phyloP scores from a whole-genome alignment of 176 grass and related monocot species.

The Canna indica region DNA sequence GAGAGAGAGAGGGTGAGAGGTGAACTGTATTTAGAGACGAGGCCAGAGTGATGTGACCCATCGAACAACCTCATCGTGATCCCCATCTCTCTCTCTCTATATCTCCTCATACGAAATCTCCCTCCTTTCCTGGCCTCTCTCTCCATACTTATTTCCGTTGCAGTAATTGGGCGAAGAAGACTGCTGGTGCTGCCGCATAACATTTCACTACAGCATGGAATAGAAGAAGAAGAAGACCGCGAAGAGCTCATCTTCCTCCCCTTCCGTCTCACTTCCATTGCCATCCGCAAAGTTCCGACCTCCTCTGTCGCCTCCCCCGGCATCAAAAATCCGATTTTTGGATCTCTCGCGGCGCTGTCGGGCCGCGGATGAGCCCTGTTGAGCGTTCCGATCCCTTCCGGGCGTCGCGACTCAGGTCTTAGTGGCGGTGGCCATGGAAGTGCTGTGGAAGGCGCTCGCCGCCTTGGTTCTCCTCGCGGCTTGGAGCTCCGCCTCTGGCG shows the following conservation, averaged over 20 bases:
- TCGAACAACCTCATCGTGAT: constrained; percentile 6
- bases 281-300: not conserved
- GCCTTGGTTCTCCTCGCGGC: not conserved
- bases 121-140: not conserved
- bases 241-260: too few species aligned
- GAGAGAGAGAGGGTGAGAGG: constrained; percentile 2
- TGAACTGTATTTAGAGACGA: constrained; percentile 6
- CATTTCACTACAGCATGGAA: not conserved
- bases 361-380: not conserved
- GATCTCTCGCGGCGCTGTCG: too few species aligned
- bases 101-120: not conserved
- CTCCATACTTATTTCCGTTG: not conserved
- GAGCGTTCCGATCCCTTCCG: not conserved
- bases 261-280: not conserved
- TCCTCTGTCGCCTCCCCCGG: too few species aligned
- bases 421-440: not conserved
- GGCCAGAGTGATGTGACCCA: constrained; percentile 16
- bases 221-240: not conserved
- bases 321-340: not conserved
- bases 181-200: not conserved
- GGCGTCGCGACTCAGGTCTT: not conserved
- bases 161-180: not conserved
- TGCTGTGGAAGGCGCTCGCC: not conserved
- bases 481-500: not conserved
- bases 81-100: not conserved